Evolutionary conservation across 2,329 filamentous ascomycete species (phyloP), one percentile per base, ranked within the genome.

Genomic region (Paracorniculantispora psalliotae): DNA sequence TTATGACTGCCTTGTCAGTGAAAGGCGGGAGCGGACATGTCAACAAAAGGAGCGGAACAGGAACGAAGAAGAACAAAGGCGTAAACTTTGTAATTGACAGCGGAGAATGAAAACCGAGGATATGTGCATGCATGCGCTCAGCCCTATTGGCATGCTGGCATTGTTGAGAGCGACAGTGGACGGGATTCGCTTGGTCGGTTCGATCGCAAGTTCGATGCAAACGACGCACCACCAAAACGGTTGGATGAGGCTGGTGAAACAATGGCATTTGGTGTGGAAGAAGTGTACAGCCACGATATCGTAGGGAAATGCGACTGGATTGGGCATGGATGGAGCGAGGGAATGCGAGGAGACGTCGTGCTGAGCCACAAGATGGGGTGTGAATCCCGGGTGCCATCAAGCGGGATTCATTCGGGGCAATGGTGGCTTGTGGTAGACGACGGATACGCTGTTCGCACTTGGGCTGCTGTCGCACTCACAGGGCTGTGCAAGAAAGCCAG

Each of bases 171-270:
- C 7, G 17, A 35, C 44, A n/a, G 19, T 13, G 17, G 19, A 30
- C 47, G 47, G 47, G 47, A 49, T 49, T 49, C 47, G 47, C 47
- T 49, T 49, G 47, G 21, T 23, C 47, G 47, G 28, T 26, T 49
- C 47, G 28, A 49, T 49, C n/a, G 26, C 47, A 30, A 21, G 21
- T 15, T n/a, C 26, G 44, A 44, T 44, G 41, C 41, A n/a, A 44
- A 23, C 30, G 30, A 33, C 30, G 12, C 6, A 33, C 30, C 30
- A 33, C 30, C 23, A 19, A 9, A 9, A 2, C 10, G 5, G n/a
- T 7, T 2, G n/a, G 26, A 33, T 26, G 46, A 49, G 46, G 46
- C 17, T 44, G 41, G 41, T 7, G 7, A 25, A 19, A 4, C 41
- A 44, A 44, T 19, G 13, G 23, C n/a, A n/a, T n/a, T n/a, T 7